Base-by-base conservation (phyloP, 352 stramenopile genomes). In the Pythium dissimile region DNA sequence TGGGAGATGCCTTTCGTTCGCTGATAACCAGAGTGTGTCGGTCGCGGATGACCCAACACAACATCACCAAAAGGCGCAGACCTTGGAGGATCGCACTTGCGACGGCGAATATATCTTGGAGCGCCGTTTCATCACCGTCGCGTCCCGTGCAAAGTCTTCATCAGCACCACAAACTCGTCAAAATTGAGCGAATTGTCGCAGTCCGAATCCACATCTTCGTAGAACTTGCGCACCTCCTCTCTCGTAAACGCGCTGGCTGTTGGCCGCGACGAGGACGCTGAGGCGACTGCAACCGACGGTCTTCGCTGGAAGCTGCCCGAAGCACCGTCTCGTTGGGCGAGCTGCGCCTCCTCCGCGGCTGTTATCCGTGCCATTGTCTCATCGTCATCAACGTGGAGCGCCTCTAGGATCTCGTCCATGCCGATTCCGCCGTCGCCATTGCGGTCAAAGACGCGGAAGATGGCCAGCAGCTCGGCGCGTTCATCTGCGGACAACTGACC, bases 321-420 rank as follows among this genome's bases (percentile, higher is more conserved):
- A 1, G 28, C 55, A 1, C 32, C 44, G n/a, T 57, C 43, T 50
- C 58, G 28, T 16, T 21, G 30, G 1, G 59, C 66, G 7, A 53
- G 50, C 27, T 72, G 66, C 2, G 59, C 50, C 23, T 72, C 64
- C 39, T 84, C 67, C 5, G 60, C 65, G 0, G 69, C 51, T 60
- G 73, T 78, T 5, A 82, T 64, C 2, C 64, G 56, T 8, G 68
- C 66, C 53, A 85, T 76, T 4, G 70, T 64, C n/a, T 88, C 77
- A 55, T 88, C 78, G 18, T 91, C 76, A 12, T 87, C 75, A 1
- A 86, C 77, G 2, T 77, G 72, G 27, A 91, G 51, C 9, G 76
- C 76, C 26, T 88, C 80, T 59, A 91, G 71, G 47, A 91, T 80
- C 60, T 91, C 80, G n/a, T 88, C 65, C 46, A 88, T 75, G 18